These are phyloP conservation scores for Monosporascus sp. DNA, from an alignment of 2,329 filamentous ascomycete genomes.

Conservation along the genomic window DNA sequence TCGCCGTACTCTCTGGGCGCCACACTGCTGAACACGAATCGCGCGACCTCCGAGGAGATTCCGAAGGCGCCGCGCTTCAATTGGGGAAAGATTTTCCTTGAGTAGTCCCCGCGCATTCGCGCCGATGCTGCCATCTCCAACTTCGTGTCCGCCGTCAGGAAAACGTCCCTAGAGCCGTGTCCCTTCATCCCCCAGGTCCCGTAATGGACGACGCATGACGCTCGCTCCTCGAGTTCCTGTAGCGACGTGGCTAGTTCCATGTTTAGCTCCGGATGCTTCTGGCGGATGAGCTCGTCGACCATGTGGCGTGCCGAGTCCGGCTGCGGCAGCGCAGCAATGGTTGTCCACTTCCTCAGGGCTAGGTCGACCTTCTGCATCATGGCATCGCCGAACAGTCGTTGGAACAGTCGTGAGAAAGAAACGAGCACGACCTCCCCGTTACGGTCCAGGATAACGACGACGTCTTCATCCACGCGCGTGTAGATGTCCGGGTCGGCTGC, in stretches of 20 bases:
- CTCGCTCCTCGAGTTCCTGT: not conserved
- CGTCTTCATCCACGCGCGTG: not conserved
- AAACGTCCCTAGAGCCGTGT: not conserved
- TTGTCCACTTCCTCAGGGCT: not conserved
- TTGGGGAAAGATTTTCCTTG: not conserved
- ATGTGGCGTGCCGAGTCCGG: not conserved
- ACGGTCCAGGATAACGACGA: not conserved
- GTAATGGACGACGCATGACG: slow-evolving; percentile 1
- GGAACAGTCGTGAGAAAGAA: slow-evolving; percentile 1
- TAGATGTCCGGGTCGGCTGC: not conserved
- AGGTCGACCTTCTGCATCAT: not conserved
- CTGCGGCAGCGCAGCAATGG: not conserved
- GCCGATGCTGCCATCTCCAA: not conserved
- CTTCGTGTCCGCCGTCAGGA: not conserved
- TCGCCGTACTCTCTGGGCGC: not conserved
- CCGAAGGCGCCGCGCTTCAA: slow-evolving; percentile 1
- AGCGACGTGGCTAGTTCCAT: not conserved
- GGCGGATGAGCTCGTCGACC: not conserved
- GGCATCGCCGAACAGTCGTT: not conserved
- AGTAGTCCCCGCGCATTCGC: not conserved
- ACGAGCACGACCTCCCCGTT: not conserved
- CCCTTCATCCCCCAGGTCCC: not conserved
- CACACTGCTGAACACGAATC: not conserved
- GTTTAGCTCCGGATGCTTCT: not conserved
- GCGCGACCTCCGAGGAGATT: not conserved